A percentile compares a stretch with the other conserved stretches of the same genome.
phyloP scores from a whole-genome alignment of 192 early-diverging fungal species.

The Coemansia sp. region DNA sequence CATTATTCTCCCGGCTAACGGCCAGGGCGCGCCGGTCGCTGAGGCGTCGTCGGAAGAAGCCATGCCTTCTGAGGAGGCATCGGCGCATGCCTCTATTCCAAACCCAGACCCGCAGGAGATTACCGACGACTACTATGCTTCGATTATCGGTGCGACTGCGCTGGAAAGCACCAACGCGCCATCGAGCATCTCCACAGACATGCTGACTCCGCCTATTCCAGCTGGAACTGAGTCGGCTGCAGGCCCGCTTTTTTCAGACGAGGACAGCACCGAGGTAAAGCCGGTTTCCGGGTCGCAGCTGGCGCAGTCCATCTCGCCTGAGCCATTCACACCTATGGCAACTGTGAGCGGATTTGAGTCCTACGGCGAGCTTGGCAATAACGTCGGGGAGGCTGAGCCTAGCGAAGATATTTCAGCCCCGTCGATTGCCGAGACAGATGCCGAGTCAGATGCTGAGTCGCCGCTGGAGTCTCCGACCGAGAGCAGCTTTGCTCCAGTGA shows the following conservation, averaged over 20 bases:
- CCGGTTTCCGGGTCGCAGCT: conserved; percentile 13
- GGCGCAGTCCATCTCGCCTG: conserved; percentile 5
- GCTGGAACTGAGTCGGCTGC: conserved; percentile 9
- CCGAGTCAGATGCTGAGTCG: not conserved
- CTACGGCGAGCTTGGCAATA: not conserved
- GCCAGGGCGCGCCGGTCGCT: not conserved
- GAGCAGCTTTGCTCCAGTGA: not conserved
- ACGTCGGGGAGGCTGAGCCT: not conserved
- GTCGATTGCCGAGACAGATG: not conserved
- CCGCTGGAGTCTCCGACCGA: not conserved
- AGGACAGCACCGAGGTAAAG: not conserved
- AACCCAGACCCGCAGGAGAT: conserved; percentile 4
- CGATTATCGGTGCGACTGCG: not conserved
- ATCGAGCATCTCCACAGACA: not conserved
- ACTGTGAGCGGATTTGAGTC: conserved; percentile 1
- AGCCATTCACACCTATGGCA: conserved; percentile 1
- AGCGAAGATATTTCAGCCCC: not conserved
- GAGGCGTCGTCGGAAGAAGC: not conserved
- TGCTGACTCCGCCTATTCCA: not conserved
- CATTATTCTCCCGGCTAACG: conserved; percentile 21
- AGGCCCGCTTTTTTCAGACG: conserved; percentile 5
- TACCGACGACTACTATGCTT: not conserved
- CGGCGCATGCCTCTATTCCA: conserved; percentile 2
- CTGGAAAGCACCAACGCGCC: not conserved
- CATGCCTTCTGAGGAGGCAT: not conserved